Evolutionary conservation across 1,284 basidiomycete genomes (phyloP).

Genomic region (Ceratobasidium sp.): DNA sequence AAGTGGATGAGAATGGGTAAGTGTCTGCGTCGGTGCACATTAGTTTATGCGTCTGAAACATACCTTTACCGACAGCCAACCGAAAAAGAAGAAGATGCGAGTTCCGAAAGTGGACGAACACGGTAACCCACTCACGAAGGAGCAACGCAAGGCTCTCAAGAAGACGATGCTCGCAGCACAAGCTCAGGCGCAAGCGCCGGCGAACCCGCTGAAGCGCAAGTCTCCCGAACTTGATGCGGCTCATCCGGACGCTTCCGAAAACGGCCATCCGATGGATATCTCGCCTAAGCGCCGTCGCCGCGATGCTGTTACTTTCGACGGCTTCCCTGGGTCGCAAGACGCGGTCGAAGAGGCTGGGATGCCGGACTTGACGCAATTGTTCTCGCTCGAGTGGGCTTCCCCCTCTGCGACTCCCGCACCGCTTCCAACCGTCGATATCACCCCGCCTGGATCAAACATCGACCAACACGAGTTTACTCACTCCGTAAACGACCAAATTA

Average conservation of each 20-base stretch:
- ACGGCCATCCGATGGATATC: not conserved
- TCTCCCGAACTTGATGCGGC: slow-evolving; percentile 4
- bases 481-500: slow-evolving; percentile 2
- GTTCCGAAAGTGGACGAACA: slow-evolving; percentile 37
- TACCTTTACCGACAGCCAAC: not conserved
- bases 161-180: slow-evolving; percentile 36
- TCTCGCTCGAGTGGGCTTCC: slow-evolving; percentile 43
- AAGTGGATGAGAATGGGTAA: slow-evolving; percentile 27
- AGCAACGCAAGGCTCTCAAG: slow-evolving; percentile 38
- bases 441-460: slow-evolving; percentile 8
- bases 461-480: slow-evolving; percentile 29
- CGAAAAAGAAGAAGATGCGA: slow-evolving; percentile 33
- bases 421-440: slow-evolving; percentile 14
- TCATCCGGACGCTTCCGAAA: not conserved
- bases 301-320: slow-evolving; percentile 40
- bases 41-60: not conserved
- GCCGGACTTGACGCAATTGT: slow-evolving; percentile 30
- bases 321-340: slow-evolving; percentile 20
- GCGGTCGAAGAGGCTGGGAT: slow-evolving; percentile 8
- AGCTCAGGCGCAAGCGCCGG: not conserved
- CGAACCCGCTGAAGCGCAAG: slow-evolving; percentile 39
- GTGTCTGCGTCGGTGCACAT: not conserved
- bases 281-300: slow-evolving; percentile 37
- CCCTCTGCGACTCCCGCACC: not conserved
- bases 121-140: slow-evolving; percentile 30